Evolutionary conservation across 169 alveolate species (phyloP).

Genomic region (Cryptosporidium canis): DNA sequence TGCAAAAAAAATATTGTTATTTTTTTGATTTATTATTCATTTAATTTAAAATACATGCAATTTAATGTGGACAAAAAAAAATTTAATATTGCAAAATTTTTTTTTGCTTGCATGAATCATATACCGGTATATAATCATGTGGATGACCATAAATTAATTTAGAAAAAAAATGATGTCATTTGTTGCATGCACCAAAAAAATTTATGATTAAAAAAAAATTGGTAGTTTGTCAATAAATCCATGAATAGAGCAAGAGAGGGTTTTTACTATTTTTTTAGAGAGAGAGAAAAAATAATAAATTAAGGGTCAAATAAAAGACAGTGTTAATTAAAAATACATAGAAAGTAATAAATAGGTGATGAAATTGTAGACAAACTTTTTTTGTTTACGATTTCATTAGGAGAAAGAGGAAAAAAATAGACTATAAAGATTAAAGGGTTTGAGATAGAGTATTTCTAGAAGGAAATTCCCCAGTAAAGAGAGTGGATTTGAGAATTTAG

Average conservation of each 20-base stretch:
- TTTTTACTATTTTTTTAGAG: too few relatives aligned
- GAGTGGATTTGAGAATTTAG: background rate
- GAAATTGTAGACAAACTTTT: too few relatives aligned
- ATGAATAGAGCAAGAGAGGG: too few relatives aligned
- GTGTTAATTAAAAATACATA: too few relatives aligned
- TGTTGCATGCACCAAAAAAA: background rate
- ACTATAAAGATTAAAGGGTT: background rate
- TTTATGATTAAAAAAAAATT: background rate
- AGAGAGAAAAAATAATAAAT: too few relatives aligned
- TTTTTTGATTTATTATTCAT: background rate
- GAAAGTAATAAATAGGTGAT: too few relatives aligned
- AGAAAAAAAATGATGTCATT: background rate
- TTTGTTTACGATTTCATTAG: too few relatives aligned
- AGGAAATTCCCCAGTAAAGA: too few relatives aligned
- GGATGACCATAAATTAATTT: background rate
- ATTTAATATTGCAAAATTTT: background rate
- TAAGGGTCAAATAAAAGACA: too few relatives aligned
- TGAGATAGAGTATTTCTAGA: too few relatives aligned
- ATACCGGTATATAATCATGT: constrained; percentile 2
- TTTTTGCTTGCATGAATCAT: background rate
- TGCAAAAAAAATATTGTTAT: background rate
- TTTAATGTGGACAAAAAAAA: background rate
- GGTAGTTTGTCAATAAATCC: background rate
- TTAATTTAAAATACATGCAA: background rate
- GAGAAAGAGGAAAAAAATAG: background rate